Percentiles rank a stretch among this genome's conserved stretches.
Evolutionary conservation across 805 yeast species (phyloP).

Genomic region (Candida namnaoensis): DNA sequence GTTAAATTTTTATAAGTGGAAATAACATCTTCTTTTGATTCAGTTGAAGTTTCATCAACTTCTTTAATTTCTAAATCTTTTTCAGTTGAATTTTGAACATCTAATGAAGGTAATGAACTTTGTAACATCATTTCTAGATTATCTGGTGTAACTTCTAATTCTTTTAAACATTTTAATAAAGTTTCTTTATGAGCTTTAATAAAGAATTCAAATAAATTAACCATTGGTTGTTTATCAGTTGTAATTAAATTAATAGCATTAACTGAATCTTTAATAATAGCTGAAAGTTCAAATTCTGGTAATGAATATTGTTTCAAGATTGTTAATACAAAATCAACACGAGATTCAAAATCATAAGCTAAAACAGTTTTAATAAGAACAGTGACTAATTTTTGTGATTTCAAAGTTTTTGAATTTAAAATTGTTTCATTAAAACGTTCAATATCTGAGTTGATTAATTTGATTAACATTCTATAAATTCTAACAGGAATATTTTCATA

Average conservation of each 20-base stretch:
- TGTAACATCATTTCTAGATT: conserved; percentile 59
- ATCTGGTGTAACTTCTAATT: conserved; percentile 28
- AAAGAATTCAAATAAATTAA: conserved; percentile 30
- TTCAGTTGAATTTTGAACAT: conserved; percentile 10
- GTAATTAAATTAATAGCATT: conserved; percentile 24
- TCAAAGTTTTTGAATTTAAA: conserved; percentile 16
- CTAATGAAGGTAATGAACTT: conserved; percentile 37
- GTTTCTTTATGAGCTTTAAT: conserved; percentile 25
- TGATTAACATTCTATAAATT: conserved; percentile 23
- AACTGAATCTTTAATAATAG: conserved; percentile 28
- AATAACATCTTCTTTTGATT: conserved; percentile 5
- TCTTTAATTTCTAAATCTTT: conserved; percentile 17
- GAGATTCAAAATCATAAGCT: conserved; percentile 30
- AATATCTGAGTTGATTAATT: conserved; percentile 17
- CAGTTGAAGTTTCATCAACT: not conserved
- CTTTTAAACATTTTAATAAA: conserved; percentile 28
- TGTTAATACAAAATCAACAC: conserved; percentile 24
- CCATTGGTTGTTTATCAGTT: conserved; percentile 28
- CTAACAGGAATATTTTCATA: conserved; percentile 31
- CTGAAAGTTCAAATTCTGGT: conserved; percentile 27
- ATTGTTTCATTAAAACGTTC: conserved; percentile 13
- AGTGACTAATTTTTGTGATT: conserved; percentile 33
- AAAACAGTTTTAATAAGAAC: conserved; percentile 33
- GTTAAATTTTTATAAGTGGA: conserved; percentile 9
- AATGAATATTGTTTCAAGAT: conserved; percentile 23